phyloP scores from a whole-genome alignment of 2,329 filamentous ascomycete genomes.

The Fusarium solani-melongenae region DNA sequence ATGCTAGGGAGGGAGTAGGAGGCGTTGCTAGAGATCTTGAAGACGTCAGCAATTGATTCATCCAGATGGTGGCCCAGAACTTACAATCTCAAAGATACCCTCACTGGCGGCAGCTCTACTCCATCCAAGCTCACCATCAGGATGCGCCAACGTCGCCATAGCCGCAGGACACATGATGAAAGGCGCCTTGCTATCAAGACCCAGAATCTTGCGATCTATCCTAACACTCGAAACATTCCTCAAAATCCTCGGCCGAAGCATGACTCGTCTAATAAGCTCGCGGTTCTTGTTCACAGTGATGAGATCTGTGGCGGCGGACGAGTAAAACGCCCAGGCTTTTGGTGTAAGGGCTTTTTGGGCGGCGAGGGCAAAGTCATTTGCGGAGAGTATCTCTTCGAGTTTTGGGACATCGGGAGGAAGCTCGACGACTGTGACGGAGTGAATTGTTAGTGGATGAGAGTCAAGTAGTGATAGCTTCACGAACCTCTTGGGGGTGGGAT shows the following conservation, averaged over 20 bases:
- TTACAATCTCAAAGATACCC: slow-evolving; percentile 43
- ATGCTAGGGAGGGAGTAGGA: slow-evolving; percentile 41
- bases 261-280: slow-evolving; percentile 64
- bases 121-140: slow-evolving; percentile 66
- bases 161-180: slow-evolving; percentile 74
- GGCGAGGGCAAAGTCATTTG: slow-evolving; percentile 68
- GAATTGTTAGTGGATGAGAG: background rate
- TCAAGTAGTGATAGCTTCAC: background rate
- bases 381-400: slow-evolving; percentile 41
- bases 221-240: slow-evolving; percentile 64
- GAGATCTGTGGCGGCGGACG: slow-evolving; percentile 72
- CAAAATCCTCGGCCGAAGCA: slow-evolving; percentile 69
- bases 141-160: slow-evolving; percentile 72
- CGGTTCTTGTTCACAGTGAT: slow-evolving; percentile 68
- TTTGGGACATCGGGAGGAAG: slow-evolving; percentile 28
- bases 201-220: slow-evolving; percentile 65
- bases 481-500: slow-evolving; percentile 40
- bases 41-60: background rate
- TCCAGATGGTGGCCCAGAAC: background rate
- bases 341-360: slow-evolving; percentile 65
- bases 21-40: slow-evolving; percentile 42
- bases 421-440: slow-evolving; percentile 15
- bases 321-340: slow-evolving; percentile 78
- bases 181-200: slow-evolving; percentile 61
- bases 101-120: slow-evolving; percentile 42